Percentiles rank a stretch among this genome's conserved stretches.
phyloP scores from a whole-genome alignment of 192 early-diverging fungal species.

The Coemansia sp. region DNA sequence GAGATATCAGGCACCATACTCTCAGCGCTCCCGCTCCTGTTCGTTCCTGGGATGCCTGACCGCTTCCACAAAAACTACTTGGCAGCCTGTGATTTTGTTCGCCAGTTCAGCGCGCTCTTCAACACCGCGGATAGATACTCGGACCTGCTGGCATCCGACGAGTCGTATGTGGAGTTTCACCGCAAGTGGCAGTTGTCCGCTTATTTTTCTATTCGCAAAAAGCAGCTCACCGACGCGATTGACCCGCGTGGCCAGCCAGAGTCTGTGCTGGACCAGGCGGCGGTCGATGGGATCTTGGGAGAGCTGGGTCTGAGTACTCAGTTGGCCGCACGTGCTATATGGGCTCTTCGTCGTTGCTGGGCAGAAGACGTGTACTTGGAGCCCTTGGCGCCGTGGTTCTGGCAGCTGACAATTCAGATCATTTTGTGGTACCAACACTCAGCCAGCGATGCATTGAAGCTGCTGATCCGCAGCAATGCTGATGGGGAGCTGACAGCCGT shows the following conservation, averaged over 20 bases:
- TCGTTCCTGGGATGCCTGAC: constrained; percentile 46
- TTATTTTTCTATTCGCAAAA: constrained; percentile 43
- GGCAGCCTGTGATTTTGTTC: constrained; percentile 15
- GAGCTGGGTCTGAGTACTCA: constrained; percentile 17
- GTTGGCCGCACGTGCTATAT: constrained; percentile 15
- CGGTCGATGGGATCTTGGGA: background rate
- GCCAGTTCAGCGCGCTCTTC: constrained; percentile 25
- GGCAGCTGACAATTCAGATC: constrained; percentile 47
- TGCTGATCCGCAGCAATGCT: constrained; percentile 11
- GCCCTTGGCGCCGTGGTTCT: constrained; percentile 30
- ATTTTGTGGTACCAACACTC: constrained; percentile 22
- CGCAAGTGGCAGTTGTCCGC: constrained; percentile 50
- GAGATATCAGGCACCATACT: constrained; percentile 21
- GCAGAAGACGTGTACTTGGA: constrained; percentile 26
- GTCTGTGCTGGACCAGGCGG: background rate
- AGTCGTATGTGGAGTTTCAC: constrained; percentile 30
- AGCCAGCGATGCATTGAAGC: constrained; percentile 5
- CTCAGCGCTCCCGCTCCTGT: constrained; percentile 30
- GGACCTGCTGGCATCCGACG: background rate
- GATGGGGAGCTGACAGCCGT: background rate
- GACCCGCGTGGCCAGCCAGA: background rate
- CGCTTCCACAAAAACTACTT: constrained; percentile 42
- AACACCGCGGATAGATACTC: background rate
- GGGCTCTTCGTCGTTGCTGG: constrained; percentile 35
- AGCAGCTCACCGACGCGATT: constrained; percentile 22